phyloP scores from a whole-genome alignment of 257 asterid species.

The Voacanga thouarsii region DNA sequence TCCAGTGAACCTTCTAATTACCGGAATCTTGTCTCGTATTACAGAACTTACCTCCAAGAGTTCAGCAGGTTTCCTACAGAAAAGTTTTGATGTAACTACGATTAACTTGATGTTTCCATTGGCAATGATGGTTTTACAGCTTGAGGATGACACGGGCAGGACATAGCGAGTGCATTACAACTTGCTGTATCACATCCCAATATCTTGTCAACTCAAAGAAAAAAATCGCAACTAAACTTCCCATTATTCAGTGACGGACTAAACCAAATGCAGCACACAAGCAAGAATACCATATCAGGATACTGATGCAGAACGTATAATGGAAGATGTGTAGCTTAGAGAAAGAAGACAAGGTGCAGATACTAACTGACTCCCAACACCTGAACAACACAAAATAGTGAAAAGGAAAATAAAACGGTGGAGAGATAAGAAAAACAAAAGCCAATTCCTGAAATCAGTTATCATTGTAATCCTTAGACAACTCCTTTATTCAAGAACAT shows the following conservation, averaged over 20 bases:
- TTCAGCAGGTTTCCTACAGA: conserved; percentile 69
- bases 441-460: neutral
- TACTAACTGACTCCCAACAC: neutral
- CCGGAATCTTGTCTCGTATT: conserved; percentile 70
- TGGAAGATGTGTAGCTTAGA: neutral
- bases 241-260: neutral
- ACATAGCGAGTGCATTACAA: neutral
- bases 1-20: conserved; percentile 80
- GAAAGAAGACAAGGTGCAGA: neutral
- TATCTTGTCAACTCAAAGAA: conserved; percentile 9
- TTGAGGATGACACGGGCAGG: neutral
- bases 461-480: neutral
- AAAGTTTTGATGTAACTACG: conserved; percentile 24
- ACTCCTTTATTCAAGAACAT: neutral
- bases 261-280: neutral
- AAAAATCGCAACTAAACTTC: neutral
- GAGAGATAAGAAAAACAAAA: neutral
- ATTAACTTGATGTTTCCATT: conserved; percentile 5
- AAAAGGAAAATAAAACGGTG: neutral
- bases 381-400: neutral
- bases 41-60: conserved; percentile 66
- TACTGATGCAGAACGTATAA: too few relatives aligned
- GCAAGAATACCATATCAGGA: neutral
- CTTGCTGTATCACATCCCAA: neutral
- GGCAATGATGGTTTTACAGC: conserved; percentile 3